Base-by-base conservation (phyloP, 257 asterid genomes). In the Fraxinus americana region DNA sequence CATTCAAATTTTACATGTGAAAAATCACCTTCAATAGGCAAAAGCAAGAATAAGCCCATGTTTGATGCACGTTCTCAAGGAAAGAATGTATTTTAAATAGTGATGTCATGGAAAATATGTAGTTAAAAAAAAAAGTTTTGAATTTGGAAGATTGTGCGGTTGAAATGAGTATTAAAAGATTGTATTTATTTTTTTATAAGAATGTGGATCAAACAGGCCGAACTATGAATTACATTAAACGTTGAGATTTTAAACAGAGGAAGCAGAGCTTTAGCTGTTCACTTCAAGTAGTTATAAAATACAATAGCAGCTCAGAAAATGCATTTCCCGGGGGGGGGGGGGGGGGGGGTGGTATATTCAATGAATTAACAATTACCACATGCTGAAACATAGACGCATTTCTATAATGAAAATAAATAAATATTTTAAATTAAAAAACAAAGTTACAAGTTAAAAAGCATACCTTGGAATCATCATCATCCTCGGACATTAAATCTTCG, bases 401-500 rank as follows among this genome's bases (percentile, higher is more conserved):
- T 57, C 29, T 57, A 21, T 57, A 57, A 57, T 57, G 14, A 57
- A 57, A 57, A 19, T 5, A 57, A 19, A 57, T 2, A 57, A 13
- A n/a, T n/a, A 57, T n/a, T 57, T 57, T 57, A 9, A n/a, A 57
- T 14, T 41, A 35, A 23, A 23, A 52, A 30, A 25, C 69, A 67
- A 52, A 43, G 57, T 52, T 80, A 71, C 63, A 79, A 16, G 54
- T 29, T 6, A 4, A 67, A 59, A 59, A 8, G 12, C 23, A n/a
- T 84, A 84, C 92, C 89, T 80, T 83, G 43, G 87, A 84, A 52
- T 83, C 89, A 5, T 77, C 87, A 0, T 75, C 92, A 63, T 89
- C 92, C 69, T 91, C 93, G 25, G 88, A 87, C 89, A 87, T 78
- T 0, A 35, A 7, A 38, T 87, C 88, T 32, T 83, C 94, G 27